Percentiles rank a stretch among this genome's conserved stretches.
These are phyloP conservation scores for Lactarius vividus DNA, from an alignment of 768 basidiomycete species.

Conservation along the genomic window DNA sequence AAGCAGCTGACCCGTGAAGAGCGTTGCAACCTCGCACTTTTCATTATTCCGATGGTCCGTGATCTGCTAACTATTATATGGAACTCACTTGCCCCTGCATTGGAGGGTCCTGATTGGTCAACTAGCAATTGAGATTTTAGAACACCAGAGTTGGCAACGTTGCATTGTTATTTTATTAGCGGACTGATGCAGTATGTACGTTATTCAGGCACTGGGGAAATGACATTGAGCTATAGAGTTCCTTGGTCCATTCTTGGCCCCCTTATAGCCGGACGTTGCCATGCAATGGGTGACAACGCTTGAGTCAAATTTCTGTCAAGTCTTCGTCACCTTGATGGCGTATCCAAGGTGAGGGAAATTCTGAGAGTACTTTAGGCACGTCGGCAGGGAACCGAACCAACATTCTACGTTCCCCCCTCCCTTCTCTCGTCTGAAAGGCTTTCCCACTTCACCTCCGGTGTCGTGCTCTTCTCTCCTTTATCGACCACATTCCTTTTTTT, in stretches of 20 bases:
- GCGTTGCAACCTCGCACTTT: neutral
- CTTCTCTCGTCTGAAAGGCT: neutral
- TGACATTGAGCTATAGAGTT: neutral
- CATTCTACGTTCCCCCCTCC: neutral
- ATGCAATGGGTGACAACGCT: neutral
- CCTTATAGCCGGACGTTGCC: neutral
- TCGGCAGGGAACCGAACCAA: neutral
- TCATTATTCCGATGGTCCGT: neutral
- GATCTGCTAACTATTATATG: neutral
- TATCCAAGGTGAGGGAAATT: neutral
- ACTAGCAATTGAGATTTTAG: neutral
- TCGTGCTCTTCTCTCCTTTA: constrained; percentile 6
- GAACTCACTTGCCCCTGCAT: neutral
- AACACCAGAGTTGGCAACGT: neutral
- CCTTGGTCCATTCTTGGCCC: neutral
- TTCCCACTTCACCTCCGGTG: neutral
- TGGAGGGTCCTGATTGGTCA: neutral
- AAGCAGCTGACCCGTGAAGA: neutral
- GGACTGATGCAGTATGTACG: neutral
- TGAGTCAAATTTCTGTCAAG: neutral
- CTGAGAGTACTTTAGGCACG: neutral
- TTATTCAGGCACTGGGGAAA: neutral
- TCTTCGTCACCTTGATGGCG: neutral
- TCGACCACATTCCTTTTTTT: neutral
- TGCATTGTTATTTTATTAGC: neutral